Base-by-base conservation (phyloP, 176 grass and related monocot genomes). In the Poa pratensis region DNA sequence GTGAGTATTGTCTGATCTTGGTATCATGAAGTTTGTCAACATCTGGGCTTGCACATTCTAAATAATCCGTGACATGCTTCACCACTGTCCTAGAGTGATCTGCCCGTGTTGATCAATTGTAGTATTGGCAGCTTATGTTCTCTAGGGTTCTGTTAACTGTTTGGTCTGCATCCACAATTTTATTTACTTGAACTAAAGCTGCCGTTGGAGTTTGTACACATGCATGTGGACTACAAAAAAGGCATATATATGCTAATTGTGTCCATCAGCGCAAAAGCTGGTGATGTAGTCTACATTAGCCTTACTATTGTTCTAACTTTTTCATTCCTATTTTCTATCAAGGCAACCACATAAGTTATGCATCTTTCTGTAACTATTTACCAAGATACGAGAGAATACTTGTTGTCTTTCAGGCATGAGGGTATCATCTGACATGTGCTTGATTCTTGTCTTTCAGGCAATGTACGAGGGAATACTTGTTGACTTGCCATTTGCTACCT, bases 401-500 rank as follows among this genome's bases (percentile, higher is more conserved):
- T 42, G 6, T 42, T 42, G 39, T 42, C 39, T 42, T 42, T 42
- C 39, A 42, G 7, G 39, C 39, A 51, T 80, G 64, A 70, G 24
- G 14, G 45, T 80, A 85, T 49, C 26, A 77, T 76, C 23, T 87
- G 40, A 84, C 23, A 6, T 71, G 22, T 81, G 23, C 35, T 61
- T 85, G 34, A 82, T 87, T 92, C 6, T 50, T 80, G 18, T 28
- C 58, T 80, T 58, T 39, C 83, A 95, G 93, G 93, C 96, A 57
- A 99, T 99, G 91, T 92, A 96, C 74, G 96, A 99, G 83, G 93
- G 93, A 45, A 91, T 99, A 82, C 96, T 99, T 86, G 96, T 99
- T 63, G 96, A 99, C 64, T 84, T 99, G 82, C 93, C 93, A 61
- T 92, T 99, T 83, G 93, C 96, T 88, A 92, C 93, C 68, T 99